Conservation (phyloP, 2,329 filamentous ascomycete genomes). For the Hypoxylon sp. region DNA sequence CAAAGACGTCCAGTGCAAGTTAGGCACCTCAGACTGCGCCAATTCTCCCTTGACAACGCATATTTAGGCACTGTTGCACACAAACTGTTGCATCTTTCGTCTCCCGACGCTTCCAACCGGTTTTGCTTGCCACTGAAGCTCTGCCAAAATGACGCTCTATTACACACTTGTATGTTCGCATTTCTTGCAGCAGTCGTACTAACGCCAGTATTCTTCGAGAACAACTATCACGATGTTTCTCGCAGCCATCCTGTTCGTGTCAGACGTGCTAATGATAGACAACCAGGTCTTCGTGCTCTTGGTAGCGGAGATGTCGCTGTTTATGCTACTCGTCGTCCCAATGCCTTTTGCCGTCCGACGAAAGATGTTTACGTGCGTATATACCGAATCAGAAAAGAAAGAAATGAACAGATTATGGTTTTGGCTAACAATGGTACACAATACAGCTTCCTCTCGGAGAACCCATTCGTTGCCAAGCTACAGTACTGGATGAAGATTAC, state of each 20-base stretch:
- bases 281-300: slow-evolving; percentile 84
- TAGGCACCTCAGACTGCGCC: slow-evolving; percentile 11
- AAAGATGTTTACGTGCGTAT: slow-evolving; percentile 80
- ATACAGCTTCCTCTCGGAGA: slow-evolving; percentile 90
- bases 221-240: slow-evolving; percentile 4
- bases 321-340: slow-evolving; percentile 85
- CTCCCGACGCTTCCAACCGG: slow-evolving; percentile 30
- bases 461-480: slow-evolving; percentile 85
- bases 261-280: slow-evolving; percentile 47
- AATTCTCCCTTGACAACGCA: slow-evolving; percentile 41
- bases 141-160: slow-evolving; percentile 65
- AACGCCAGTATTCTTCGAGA: slow-evolving; percentile 1
- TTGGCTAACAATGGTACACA: slow-evolving; percentile 2
- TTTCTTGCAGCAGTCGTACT: slow-evolving; percentile 6
- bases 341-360: slow-evolving; percentile 89
- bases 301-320: slow-evolving; percentile 86
- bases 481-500: slow-evolving; percentile 99
- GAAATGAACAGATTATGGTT: slow-evolving; percentile 17
- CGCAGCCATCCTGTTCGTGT: neutral
- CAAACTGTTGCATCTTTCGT: slow-evolving; percentile 9
- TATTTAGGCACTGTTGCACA: slow-evolving; percentile 39
- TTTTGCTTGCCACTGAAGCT: slow-evolving; percentile 22
- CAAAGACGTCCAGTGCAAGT: slow-evolving; percentile 18
- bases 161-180: slow-evolving; percentile 63
- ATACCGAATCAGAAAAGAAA: neutral